Base-by-base conservation (phyloP, 2,329 filamentous ascomycete species). In the Pseudogymnoascus sp. region DNA sequence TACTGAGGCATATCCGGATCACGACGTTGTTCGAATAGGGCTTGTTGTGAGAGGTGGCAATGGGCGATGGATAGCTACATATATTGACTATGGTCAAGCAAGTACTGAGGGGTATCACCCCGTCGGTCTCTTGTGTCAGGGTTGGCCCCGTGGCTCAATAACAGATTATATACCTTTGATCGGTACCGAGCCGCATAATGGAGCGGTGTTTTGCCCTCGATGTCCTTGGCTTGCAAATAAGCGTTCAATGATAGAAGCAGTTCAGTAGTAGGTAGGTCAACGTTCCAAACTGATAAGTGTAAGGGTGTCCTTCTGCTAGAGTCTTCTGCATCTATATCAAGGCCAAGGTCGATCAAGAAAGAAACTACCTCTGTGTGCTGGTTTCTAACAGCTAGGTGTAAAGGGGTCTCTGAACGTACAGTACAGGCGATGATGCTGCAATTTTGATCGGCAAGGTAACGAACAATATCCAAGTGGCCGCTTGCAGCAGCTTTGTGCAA, bases 71-170 rank as follows among this genome's bases (percentile, higher is more conserved):
- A 23, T 23, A 23, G 23, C 23, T 52, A 52, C 45, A 52, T 16
- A 31, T 10, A 52, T 52, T 14, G 14, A 16, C 0, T 14, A 31
- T 31, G 45, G n/a, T 52, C 14, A 31, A 86, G 83, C 59, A 89
- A 84, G 2, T 83, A 83, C 65, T 82, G 80, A 0, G 78, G 78
- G 7, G 78, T 76, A 2, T 79, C 80, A 8, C 69, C 82, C 19
- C 71, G 75, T 77, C 71, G 23, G 68, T 61, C 7, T 21, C 1
- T 23, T n/a, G 11, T 10, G 19, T 26, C 26, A 8, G 43, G 6
- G 6, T 37, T 7, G 19, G 45, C 45, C 16, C 45, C 45, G 21
- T 52, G 21, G n/a, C 45, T 52, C 21, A 16, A 2, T 31, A 35
- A 3, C 21, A 23, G 55, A n/a, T 33, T 21, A 29, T 59, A n/a